These are phyloP conservation scores for Podospora pseudoanserina DNA, from an alignment of 495 filamentous ascomycete genomes.

Conservation along the genomic window DNA sequence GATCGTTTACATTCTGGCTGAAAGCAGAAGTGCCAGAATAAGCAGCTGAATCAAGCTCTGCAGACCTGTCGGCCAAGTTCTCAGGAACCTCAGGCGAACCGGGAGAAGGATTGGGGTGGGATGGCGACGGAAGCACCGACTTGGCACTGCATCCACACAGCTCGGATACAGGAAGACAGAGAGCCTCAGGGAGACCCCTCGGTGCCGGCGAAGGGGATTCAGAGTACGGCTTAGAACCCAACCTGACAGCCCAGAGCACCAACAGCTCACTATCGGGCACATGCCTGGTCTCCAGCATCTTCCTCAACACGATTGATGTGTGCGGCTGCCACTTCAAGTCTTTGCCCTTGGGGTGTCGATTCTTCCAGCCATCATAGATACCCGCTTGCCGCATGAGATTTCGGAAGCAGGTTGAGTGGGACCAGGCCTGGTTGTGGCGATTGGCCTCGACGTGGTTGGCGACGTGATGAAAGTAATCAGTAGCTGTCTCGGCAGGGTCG, in stretches of 20 bases:
- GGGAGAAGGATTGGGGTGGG: not conserved
- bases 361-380: slow-evolving; percentile 17
- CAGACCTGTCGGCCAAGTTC: not conserved
- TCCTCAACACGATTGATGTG: slow-evolving; percentile 23
- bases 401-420: slow-evolving; percentile 23
- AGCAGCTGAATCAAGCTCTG: not conserved
- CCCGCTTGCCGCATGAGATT: slow-evolving; percentile 26
- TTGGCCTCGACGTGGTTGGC: slow-evolving; percentile 26
- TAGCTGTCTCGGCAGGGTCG: slow-evolving; percentile 14
- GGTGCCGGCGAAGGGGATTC: not conserved
- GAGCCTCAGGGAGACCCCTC: not conserved
- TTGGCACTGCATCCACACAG: not conserved
- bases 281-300: slow-evolving; percentile 27
- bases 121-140: not conserved
- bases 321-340: slow-evolving; percentile 25
- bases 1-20: not conserved
- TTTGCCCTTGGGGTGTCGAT: slow-evolving; percentile 16
- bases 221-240: not conserved
- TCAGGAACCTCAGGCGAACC: not conserved
- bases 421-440: slow-evolving; percentile 22
- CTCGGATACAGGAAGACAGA: not conserved
- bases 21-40: not conserved
- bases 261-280: slow-evolving; percentile 20
- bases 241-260: slow-evolving; percentile 11
- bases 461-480: slow-evolving; percentile 30